These are phyloP conservation scores for Intubia oerlemansii DNA, from an alignment of 2,329 filamentous ascomycete genomes.

Conservation along the genomic window DNA sequence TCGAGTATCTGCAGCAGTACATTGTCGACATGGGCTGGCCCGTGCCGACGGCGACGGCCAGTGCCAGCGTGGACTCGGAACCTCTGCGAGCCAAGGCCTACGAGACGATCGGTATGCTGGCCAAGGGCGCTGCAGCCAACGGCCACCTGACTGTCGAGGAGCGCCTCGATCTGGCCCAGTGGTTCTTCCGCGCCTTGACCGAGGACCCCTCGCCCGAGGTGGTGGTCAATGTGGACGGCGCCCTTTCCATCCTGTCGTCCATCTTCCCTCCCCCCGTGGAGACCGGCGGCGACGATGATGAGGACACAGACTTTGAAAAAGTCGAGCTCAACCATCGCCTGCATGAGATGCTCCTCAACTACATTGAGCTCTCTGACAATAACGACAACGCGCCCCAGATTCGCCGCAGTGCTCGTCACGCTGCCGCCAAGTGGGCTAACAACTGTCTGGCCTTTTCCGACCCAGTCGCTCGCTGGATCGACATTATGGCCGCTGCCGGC, in stretches of 20 bases:
- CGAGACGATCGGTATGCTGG: constrained; percentile 71
- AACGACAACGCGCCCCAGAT: constrained; percentile 17
- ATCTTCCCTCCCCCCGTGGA: constrained; percentile 15
- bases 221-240: constrained; percentile 74
- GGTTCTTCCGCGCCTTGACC: constrained; percentile 67
- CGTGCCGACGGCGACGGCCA: constrained; percentile 24
- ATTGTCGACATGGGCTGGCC: constrained; percentile 75
- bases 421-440: constrained; percentile 76
- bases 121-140: constrained; percentile 32
- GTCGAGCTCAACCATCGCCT: constrained; percentile 15
- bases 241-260: constrained; percentile 48
- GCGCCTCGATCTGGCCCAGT: constrained; percentile 32
- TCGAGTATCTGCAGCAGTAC: constrained; percentile 49
- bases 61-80: constrained; percentile 27
- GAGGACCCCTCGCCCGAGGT: constrained; percentile 59
- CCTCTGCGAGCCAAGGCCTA: constrained; percentile 63
- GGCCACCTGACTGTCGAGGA: constrained; percentile 27
- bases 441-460: constrained; percentile 65
- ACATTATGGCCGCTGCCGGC: constrained; percentile 59
- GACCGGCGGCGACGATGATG: too few relatives aligned
- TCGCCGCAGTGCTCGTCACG: constrained; percentile 58
- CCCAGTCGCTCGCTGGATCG: constrained; percentile 64
- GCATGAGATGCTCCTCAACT: constrained; percentile 38
- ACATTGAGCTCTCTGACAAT: constrained; percentile 32
- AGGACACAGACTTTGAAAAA: not conserved